These are phyloP conservation scores for Coniochaeta hoffmannii DNA, from an alignment of 2,329 filamentous ascomycete species.

Conservation along the genomic window DNA sequence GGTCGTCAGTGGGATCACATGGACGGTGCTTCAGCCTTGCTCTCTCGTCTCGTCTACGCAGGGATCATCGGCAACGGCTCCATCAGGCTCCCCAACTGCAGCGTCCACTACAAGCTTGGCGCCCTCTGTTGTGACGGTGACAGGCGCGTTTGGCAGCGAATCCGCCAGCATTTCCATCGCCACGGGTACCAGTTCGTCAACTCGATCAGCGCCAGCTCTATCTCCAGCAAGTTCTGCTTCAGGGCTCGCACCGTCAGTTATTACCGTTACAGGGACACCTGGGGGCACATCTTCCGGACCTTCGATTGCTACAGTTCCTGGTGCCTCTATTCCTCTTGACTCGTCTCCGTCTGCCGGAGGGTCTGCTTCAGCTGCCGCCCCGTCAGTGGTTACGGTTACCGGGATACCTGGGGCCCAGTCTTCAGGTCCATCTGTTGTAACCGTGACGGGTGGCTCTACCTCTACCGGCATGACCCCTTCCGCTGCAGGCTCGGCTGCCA, in stretches of 20 bases:
- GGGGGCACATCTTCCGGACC: neutral
- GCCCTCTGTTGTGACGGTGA: neutral
- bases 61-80: neutral
- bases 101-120: neutral
- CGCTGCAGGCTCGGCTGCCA: too few relatives aligned
- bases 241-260: too few relatives aligned
- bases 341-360: neutral
- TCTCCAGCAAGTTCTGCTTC: too few relatives aligned
- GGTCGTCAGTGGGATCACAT: neutral
- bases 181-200: too few relatives aligned
- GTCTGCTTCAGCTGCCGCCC: neutral
- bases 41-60: neutral
- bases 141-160: neutral
- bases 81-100: neutral
- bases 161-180: too few relatives aligned
- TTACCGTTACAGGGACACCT: too few relatives aligned
- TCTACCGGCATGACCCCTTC: neutral
- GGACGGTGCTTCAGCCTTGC: neutral
- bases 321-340: neutral
- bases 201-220: too few relatives aligned
- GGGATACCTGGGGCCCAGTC: neutral
- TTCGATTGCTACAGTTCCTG: neutral
- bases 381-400: neutral
- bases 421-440: neutral
- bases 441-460: neutral